Evolutionary conservation across 148 eudicot genomes (phyloP), one percentile per base, ranked within the genome.

Genomic region (Rheum nobile): DNA sequence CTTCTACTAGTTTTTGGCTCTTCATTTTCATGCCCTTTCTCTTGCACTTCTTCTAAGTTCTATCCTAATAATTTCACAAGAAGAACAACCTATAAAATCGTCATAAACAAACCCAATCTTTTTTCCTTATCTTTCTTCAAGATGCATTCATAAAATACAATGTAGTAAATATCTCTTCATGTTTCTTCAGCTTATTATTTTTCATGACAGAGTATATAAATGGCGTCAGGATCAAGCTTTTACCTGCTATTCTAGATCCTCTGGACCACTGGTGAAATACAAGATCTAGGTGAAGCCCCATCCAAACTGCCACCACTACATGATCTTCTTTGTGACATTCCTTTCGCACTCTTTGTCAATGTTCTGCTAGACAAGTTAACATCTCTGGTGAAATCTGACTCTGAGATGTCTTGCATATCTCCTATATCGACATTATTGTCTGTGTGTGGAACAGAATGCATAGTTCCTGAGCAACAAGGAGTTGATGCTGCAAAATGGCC

Each of bases 221-320:
- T 26, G 31, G 29, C 29, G 24, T 55, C 13, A 22, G 31, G 63
- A 24, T 55, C 63, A 55, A 55, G 29, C 31, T 21, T 0, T 31
- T 67, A 67, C 71, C 71, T 50, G 52, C 37, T 35, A 71, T 39
- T 54, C 70, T 75, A 83, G 70, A 65, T 71, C 50, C 81, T 78
- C 73, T 54, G 75, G 42, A 69, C 77, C 72, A 70, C 81, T 39
- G 90, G 72, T 31, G 79, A 73, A 8, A 78, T n/a, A 42, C 74
- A 75, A 41, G 78, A 14, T 42, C 82, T 67, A 54, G 73, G 52
- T 5, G 76, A 78, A 76, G 79, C 76, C 43, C 84, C 76, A 57
- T 83, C 86, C 50, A 76, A 65, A 76, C 84, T 78, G 72, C 82
- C 75, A 29, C 74, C 81, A 69, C 77, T 75, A 22, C 77, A 80